phyloP scores from a whole-genome alignment of 352 stramenopile species.

The Plasmopara viticola region DNA sequence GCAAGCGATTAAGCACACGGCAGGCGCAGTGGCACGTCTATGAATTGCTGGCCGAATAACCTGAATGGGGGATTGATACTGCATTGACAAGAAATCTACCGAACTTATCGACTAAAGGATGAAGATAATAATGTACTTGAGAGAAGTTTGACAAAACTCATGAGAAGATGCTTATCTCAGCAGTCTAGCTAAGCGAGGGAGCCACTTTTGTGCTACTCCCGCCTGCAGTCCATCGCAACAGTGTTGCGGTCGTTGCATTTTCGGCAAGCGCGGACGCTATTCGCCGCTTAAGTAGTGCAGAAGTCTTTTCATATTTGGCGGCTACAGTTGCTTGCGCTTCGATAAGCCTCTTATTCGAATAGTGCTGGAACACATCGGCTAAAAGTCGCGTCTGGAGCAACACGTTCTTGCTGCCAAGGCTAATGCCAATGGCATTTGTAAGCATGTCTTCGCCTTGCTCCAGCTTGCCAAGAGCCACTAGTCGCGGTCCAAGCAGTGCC shows the following conservation, averaged over 20 bases:
- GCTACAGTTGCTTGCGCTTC: conserved; percentile 38
- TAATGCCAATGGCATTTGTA: conserved; percentile 44
- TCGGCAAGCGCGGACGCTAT: conserved; percentile 42
- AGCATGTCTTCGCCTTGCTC: conserved; percentile 59
- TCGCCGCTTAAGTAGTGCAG: conserved; percentile 37
- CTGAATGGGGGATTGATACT: no score
- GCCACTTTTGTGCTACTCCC: conserved; percentile 5
- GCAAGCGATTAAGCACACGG: conserved; percentile 63
- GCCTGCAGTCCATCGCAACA: conserved; percentile 46
- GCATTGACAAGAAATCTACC: no score
- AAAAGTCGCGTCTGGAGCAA: conserved; percentile 61
- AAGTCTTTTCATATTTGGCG: conserved; percentile 68
- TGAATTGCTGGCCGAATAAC: no score
- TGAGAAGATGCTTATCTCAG: not conserved
- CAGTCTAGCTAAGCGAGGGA: no score
- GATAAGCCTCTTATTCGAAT: conserved; percentile 29
- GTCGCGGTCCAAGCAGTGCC: conserved; percentile 53
- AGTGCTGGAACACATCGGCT: conserved; percentile 50
- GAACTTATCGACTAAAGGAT: no score
- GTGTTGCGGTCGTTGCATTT: conserved; percentile 22
- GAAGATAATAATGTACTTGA: no score
- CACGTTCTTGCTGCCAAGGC: conserved; percentile 58
- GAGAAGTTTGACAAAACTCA: not conserved
- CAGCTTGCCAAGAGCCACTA: conserved; percentile 31
- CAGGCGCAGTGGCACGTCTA: conserved; percentile 40